phyloP scores from a whole-genome alignment of 768 basidiomycete species.

The Mycena rebaudengoi region DNA sequence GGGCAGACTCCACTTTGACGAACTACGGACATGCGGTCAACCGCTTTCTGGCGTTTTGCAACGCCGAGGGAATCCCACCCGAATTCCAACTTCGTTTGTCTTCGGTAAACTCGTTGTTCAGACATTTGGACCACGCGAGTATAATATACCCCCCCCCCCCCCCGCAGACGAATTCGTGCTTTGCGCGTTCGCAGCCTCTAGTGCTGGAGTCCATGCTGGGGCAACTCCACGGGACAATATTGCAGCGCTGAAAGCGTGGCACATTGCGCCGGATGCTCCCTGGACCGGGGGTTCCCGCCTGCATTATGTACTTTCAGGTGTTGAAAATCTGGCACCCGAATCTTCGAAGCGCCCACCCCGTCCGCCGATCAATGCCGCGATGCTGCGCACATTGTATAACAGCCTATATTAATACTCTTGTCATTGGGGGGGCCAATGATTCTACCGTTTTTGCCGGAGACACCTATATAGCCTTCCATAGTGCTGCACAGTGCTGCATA shows the following conservation, averaged over 20 bases:
- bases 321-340: background rate
- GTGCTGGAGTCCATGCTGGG: background rate
- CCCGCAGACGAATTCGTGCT: background rate
- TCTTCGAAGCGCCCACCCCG: background rate
- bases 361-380: background rate
- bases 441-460: too few relatives aligned
- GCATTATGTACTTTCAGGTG: background rate
- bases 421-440: too few relatives aligned
- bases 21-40: background rate
- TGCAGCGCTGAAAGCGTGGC: conserved; percentile 6
- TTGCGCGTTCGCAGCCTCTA: background rate
- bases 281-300: background rate
- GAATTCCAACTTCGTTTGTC: background rate
- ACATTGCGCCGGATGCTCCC: background rate
- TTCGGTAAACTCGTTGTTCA: too few relatives aligned
- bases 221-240: background rate
- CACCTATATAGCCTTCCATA: too few relatives aligned
- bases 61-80: background rate
- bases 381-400: background rate
- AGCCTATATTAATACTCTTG: background rate
- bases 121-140: too few relatives aligned
- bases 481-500: too few relatives aligned
- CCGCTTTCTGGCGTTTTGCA: background rate
- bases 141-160: too few relatives aligned
- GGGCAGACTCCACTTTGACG: background rate